These are phyloP conservation scores for Chondrostereum purpureum DNA, from an alignment of 1,284 basidiomycete species.

Conservation along the genomic window DNA sequence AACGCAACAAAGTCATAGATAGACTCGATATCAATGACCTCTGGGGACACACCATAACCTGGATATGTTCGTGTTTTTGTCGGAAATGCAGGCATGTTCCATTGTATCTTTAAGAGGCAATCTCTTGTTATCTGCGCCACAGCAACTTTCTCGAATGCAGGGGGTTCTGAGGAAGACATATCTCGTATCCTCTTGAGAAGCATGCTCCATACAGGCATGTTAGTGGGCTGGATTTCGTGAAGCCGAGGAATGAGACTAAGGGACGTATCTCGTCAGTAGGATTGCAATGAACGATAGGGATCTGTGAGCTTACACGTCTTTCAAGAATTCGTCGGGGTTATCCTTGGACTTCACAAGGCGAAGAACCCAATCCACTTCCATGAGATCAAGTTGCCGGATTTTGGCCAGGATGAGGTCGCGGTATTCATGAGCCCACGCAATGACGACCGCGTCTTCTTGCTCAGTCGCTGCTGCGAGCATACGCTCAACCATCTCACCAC, in stretches of 20 bases:
- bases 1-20: neutral
- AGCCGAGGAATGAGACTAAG: slow-evolving; percentile 11
- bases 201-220: slow-evolving; percentile 4
- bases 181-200: slow-evolving; percentile 1
- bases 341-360: neutral
- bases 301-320: neutral
- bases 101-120: no score
- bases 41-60: no score
- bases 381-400: neutral
- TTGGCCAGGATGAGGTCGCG: neutral
- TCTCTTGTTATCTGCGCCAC: no score
- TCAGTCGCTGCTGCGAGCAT: neutral
- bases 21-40: neutral
- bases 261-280: no score
- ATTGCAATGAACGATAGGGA: neutral
- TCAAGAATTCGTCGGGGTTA: neutral
- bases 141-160: neutral
- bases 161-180: neutral
- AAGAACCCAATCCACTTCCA: neutral
- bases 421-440: neutral
- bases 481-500: neutral
- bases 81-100: no score
- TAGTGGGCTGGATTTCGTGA: slow-evolving; percentile 11
- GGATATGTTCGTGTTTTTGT: no score
- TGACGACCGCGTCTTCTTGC: neutral